Evolutionary conservation across 345 rosid species (phyloP), one percentile per base, ranked within the genome.

Genomic region (Citrus sp.): DNA sequence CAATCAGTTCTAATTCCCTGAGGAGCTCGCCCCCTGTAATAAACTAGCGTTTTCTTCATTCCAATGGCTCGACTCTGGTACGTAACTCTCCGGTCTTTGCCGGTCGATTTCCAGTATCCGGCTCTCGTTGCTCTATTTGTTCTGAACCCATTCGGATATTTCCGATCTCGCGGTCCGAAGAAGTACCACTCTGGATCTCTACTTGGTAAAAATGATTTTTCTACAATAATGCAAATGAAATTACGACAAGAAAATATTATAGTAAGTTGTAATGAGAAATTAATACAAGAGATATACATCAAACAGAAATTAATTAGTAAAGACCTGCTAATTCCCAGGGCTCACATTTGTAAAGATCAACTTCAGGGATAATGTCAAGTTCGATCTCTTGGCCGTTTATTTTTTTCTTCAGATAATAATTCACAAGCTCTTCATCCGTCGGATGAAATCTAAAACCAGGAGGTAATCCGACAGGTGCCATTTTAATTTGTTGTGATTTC

Each of bases 311-410:
- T 3, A 12, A 62, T 35, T 55, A 28, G 65, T 2, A 24, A 35
- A 9, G 71, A 89, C 98, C 98, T 83, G 98, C 85, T 75, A 93
- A 81, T 74, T 94, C 98, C 98, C 98, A 94, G 1, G 98, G 98
- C 89, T 94, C 98, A 64, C 97, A 91, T 90, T 94, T 94, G 93
- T 94, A 94, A 84, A 94, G 96, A 86, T 94, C 98, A 76, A 94
- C 92, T 80, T 94, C 98, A 2, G 98, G 98, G 71, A 94, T 94
- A 62, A 94, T 94, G 84, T 94, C 98, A 61, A 94, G 95, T 72
- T 94, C 98, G 55, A 94, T 94, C 78, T 94, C 94, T 75, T 87
- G 94, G 64, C 98, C 92, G 51, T 86, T 87, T 54, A 94, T 90
- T 80, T 94, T 94, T 75, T 97, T 84, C 86, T 93, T 94, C 54